Percentiles rank a stretch among this genome's conserved stretches.
Conservation (phyloP, 352 stramenopile genomes). For the Thraustochytrium striatum region DNA sequence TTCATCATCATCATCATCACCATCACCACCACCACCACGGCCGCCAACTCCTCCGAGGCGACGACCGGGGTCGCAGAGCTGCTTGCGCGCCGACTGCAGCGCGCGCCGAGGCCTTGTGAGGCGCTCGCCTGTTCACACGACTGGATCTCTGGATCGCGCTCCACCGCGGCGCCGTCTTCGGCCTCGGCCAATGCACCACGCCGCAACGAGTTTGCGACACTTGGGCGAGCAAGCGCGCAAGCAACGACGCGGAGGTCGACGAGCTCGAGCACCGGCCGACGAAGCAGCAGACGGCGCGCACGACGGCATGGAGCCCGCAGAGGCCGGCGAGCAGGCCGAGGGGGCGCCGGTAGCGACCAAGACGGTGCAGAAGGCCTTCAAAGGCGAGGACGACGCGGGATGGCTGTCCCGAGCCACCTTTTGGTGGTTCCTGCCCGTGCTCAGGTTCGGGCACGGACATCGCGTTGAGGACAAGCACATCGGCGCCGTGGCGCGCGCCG, state of each 20-base stretch:
- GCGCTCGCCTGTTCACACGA: too few relatives aligned
- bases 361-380: background rate
- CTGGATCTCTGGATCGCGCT: too few relatives aligned
- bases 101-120: too few relatives aligned
- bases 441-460: constrained; percentile 69
- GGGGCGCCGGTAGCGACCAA: background rate
- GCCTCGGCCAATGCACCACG: too few relatives aligned
- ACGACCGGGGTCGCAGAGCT: background rate
- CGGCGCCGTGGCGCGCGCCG: constrained; percentile 68
- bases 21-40: too few relatives aligned
- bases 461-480: constrained; percentile 72
- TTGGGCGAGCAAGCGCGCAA: background rate
- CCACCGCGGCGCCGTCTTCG: too few relatives aligned
- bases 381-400: constrained; percentile 46
- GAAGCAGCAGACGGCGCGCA: too few relatives aligned
- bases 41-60: background rate
- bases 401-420: constrained; percentile 63
- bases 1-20: too few relatives aligned
- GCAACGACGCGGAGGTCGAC: background rate
- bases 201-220: too few relatives aligned
- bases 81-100: background rate
- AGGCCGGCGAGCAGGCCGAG: background rate
- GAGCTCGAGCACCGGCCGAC: background rate
- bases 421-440: constrained; percentile 75
- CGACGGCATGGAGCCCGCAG: background rate